Evolutionary conservation across 176 grass and related monocot species (phyloP).

Genomic region (Tillandsia leiboldiana): DNA sequence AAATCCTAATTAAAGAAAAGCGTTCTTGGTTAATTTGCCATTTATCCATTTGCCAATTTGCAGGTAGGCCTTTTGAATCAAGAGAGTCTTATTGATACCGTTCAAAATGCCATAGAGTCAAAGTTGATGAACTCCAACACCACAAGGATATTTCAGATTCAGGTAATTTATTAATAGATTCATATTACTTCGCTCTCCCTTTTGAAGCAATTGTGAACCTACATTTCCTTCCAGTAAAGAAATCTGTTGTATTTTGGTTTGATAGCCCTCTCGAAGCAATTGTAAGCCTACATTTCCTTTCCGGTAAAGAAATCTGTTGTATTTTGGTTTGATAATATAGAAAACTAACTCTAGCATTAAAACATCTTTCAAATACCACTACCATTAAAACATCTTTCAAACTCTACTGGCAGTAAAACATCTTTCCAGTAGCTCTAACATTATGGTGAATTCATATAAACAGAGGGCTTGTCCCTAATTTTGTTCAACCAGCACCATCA

Average conservation of each 20-base stretch:
- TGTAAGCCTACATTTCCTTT: background rate
- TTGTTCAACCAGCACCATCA: too few species aligned
- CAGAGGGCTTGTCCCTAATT: background rate
- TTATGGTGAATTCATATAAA: too few species aligned
- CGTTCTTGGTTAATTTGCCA: background rate
- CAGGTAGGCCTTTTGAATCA: conserved; percentile 98
- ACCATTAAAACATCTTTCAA: too few species aligned
- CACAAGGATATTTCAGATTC: conserved; percentile 82
- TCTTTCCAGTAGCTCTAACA: too few species aligned
- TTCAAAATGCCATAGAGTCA: conserved; percentile 59
- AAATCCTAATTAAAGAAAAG: background rate
- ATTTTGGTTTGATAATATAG: background rate
- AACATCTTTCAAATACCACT: too few species aligned
- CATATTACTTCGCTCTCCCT: background rate
- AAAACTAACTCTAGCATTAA: too few species aligned
- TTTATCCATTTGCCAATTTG: conserved; percentile 4
- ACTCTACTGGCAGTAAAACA: too few species aligned
- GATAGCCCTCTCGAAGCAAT: background rate
- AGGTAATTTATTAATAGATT: conserved; percentile 37
- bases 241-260: background rate
- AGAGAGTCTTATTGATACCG: conserved; percentile 74
- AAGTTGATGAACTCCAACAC: conserved; percentile 87
- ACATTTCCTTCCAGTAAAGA: background rate
- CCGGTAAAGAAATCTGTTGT: background rate
- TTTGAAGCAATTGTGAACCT: background rate